Evolutionary conservation across 164 flowering plant species (phyloP).

Genomic region (Sextonia rubra): DNA sequence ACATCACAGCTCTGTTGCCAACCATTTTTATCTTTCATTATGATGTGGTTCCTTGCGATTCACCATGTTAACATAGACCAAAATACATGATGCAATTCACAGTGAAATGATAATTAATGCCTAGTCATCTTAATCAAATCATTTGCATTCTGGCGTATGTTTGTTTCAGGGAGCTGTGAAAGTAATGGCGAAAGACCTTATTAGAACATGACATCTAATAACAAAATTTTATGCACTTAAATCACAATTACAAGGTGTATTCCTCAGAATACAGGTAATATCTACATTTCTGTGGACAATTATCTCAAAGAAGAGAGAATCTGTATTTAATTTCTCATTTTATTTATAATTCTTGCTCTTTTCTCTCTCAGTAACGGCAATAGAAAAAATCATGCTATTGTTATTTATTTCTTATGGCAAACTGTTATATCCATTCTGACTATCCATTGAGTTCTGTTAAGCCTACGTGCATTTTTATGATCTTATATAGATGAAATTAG

Average conservation of each 20-base stretch:
- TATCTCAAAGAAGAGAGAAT: background rate
- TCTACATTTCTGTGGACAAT: background rate
- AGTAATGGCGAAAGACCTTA: conserved; percentile 99
- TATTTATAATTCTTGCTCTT: too few relatives aligned
- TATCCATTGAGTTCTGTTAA: too few relatives aligned
- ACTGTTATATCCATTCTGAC: too few relatives aligned
- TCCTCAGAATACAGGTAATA: conserved; percentile 87
- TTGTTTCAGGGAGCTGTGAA: conserved; percentile 84
- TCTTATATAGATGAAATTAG: too few relatives aligned
- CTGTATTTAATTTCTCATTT: background rate
- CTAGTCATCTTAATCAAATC: background rate
- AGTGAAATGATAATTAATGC: background rate
- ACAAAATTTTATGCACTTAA: conserved; percentile 93
- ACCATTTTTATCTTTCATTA: background rate
- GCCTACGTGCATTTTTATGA: too few relatives aligned
- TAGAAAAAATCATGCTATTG: background rate
- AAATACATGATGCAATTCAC: background rate
- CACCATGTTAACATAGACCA: too few relatives aligned
- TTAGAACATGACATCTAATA: conserved; percentile 90
- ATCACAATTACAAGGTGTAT: conserved; percentile 95
- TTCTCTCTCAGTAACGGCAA: background rate
- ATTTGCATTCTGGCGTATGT: background rate
- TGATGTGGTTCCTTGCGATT: background rate
- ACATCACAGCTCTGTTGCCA: background rate
- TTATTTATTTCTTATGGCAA: too few relatives aligned